A percentile compares a stretch with the other conserved stretches of the same genome.
These are phyloP conservation scores for Sporothrix brasiliensis DNA, from an alignment of 2,329 filamentous ascomycete species.

Conservation along the genomic window DNA sequence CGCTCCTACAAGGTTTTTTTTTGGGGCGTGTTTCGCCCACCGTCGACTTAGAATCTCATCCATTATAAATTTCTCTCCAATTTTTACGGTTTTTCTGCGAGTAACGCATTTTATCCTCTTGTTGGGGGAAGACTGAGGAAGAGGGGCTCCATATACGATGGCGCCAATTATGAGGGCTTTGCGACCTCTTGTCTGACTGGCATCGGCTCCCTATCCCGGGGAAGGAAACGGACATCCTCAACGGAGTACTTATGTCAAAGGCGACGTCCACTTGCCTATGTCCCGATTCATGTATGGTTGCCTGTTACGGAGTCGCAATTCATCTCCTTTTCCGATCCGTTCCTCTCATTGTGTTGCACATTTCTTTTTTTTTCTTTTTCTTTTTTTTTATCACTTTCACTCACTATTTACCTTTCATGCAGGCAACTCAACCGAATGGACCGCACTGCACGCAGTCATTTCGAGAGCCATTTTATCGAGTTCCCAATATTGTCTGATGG, in stretches of 20 bases:
- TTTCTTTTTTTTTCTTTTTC: too few species aligned
- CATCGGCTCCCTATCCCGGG: neutral
- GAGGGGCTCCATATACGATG: neutral
- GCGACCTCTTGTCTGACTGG: neutral
- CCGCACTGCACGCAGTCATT: too few species aligned
- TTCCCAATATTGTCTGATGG: too few species aligned
- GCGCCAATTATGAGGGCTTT: constrained; percentile 10
- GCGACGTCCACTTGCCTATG: neutral
- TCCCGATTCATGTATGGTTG: neutral
- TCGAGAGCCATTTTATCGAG: too few species aligned
- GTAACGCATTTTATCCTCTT: neutral
- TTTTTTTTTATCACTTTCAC: too few species aligned
- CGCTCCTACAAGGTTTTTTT: neutral
- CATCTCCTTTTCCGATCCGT: too few species aligned
- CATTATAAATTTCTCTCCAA: neutral
- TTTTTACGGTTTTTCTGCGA: neutral
- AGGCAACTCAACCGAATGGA: too few species aligned
- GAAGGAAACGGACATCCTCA: neutral
- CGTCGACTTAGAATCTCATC: neutral
- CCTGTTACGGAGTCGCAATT: neutral
- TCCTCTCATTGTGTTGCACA: too few species aligned
- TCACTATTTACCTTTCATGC: too few species aligned
- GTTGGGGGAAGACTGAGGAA: constrained; percentile 19
- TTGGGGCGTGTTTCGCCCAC: neutral
- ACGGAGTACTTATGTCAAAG: too few species aligned